Evolutionary conservation across 2,329 filamentous ascomycete species (phyloP), one percentile per base, ranked within the genome.

Genomic region (Zarea fungicola): DNA sequence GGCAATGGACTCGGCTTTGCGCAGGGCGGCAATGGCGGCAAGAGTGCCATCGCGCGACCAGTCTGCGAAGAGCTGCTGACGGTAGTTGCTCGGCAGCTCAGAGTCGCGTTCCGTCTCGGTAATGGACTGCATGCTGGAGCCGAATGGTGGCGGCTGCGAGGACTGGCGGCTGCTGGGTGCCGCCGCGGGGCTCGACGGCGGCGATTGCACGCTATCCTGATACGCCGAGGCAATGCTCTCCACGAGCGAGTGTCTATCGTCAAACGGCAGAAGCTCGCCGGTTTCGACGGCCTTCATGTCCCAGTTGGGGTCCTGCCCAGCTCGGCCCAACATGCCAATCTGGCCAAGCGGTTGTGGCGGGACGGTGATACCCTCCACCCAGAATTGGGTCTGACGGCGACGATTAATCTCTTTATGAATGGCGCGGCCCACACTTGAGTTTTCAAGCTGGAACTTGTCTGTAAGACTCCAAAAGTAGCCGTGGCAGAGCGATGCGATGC

Each of bases 391-490:
- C 58, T 76, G 82, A 60, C 83, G 84, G 32, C 92, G 80, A 43
- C 87, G 78, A 10, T 78, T 74, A 50, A 96, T 86, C 63, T 96
- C 91, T 50, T 80, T 82, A 48, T 85, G 78, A 28, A 96, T 82
- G 7, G 82, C 81, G 45, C 77, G 76, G 7, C 89, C 90, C 16
- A 87, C 76, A 0, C 76, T 72, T 0, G 85, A 83, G 6, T 75
- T 74, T 47, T 91, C 85, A 53, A 95, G 84, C 39, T 87, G 80
- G 54, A 96, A 91, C 48, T 81, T 84, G 51, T 91, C 84, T 5
- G 80, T 83, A 52, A 96, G 63, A 1, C 81, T 79, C 85, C 87
- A 92, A 51, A 96, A 83, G 65, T 96, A 96, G 8, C 89, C 91
- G 60, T 95, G 88, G 43, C 92, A 88, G 49, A 97, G 71, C 61